A percentile compares a stretch with the other conserved stretches of the same genome.
These are phyloP conservation scores for Pneumocystis sp. DNA, from an alignment of 1,139 yeast species.

Conservation along the genomic window DNA sequence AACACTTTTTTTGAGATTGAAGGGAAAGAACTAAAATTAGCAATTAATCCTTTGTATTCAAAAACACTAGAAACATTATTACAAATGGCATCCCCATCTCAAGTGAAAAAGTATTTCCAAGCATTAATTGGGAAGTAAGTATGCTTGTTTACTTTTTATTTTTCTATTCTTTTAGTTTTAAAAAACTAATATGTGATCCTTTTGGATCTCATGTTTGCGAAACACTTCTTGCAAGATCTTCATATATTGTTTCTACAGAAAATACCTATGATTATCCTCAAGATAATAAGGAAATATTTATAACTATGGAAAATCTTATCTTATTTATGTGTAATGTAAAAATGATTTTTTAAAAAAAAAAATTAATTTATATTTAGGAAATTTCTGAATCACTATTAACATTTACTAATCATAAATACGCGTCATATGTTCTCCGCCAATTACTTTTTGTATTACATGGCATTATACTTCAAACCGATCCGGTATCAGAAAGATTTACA, in stretches of 20 bases:
- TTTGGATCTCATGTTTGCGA: conserved; percentile 91
- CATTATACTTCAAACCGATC: neutral
- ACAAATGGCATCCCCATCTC: conserved; percentile 47
- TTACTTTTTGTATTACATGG: conserved; percentile 6
- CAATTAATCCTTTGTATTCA: conserved; percentile 88
- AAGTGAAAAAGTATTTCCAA: conserved; percentile 48
- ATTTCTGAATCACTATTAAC: neutral
- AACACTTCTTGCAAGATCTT: conserved; percentile 61
- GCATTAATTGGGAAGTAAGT: conserved; percentile 38
- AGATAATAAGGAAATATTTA: conserved; percentile 23
- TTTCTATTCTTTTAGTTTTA: conserved; percentile 33
- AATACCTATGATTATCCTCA: conserved; percentile 13
- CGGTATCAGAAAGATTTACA: neutral
- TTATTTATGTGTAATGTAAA: conserved; percentile 12
- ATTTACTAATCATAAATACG: conserved; percentile 6
- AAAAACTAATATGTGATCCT: conserved; percentile 67
- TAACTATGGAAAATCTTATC: conserved; percentile 12
- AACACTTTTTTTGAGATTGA: conserved; percentile 38
- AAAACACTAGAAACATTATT: conserved; percentile 78
- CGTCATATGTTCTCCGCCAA: conserved; percentile 9
- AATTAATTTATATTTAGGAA: neutral
- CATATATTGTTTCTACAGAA: conserved; percentile 48
- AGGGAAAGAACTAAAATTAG: conserved; percentile 84
- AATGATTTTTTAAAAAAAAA: neutral
- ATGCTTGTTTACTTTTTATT: neutral